A percentile compares a stretch with the other conserved stretches of the same genome.
These are phyloP conservation scores for Salix koriyanagi DNA, from an alignment of 345 rosid genomes.

Conservation along the genomic window DNA sequence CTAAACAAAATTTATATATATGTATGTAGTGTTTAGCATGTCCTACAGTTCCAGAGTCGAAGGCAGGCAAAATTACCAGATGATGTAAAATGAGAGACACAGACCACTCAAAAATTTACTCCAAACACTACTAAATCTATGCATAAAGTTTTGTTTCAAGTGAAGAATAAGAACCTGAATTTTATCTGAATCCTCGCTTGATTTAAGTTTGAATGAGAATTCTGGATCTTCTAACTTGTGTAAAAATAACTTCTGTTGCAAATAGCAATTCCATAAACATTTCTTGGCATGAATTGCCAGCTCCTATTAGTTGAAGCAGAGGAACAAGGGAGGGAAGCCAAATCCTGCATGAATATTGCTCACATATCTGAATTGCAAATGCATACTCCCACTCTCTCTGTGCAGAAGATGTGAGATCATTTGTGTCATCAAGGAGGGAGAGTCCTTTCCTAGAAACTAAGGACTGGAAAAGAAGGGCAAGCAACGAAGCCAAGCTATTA, in stretches of 20 bases:
- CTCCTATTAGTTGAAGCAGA: conserved; percentile 47
- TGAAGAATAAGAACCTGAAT: conserved; percentile 56
- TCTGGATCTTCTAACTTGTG: conserved; percentile 79
- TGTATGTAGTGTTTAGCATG: background rate
- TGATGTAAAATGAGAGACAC: background rate
- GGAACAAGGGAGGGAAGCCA: conserved; percentile 85
- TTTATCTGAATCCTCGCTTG: conserved; percentile 46
- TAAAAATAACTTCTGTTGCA: conserved; percentile 53
- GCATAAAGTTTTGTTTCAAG: background rate
- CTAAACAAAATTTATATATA: too few relatives aligned
- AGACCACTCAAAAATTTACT: background rate
- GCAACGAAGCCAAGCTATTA: conserved; percentile 70
- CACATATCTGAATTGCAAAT: conserved; percentile 71
- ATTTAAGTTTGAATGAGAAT: conserved; percentile 56
- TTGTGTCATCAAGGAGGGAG: conserved; percentile 27
- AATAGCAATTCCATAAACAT: conserved; percentile 42
- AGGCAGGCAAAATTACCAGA: background rate
- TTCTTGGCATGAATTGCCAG: conserved; percentile 32
- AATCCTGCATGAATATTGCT: conserved; percentile 62
- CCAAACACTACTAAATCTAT: background rate
- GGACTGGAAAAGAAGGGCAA: conserved; percentile 65
- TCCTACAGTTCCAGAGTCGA: background rate
- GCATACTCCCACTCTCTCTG: conserved; percentile 75
- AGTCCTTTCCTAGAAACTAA: conserved; percentile 50
- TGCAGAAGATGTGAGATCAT: conserved; percentile 29